phyloP scores from a whole-genome alignment of 345 rosid genomes.

The Trapa bicornis region DNA sequence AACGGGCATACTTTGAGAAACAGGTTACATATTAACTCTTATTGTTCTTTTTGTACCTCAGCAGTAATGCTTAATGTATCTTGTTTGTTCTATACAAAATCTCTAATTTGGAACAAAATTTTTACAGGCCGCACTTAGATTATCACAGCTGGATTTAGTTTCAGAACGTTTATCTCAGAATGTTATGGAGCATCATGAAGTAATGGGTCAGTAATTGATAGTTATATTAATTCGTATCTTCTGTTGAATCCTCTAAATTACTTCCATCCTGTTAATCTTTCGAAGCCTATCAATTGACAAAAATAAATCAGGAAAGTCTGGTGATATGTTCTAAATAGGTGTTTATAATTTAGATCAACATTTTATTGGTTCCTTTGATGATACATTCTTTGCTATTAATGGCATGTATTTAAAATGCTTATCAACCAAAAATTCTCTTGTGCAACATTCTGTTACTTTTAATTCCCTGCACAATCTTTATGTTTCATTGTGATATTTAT shows the following conservation, averaged over 20 bases:
- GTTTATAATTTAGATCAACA: not conserved
- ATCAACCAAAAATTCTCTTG: too few species aligned
- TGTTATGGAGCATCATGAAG: slow-evolving; percentile 97
- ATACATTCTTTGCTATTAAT: not conserved
- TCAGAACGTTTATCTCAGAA: slow-evolving; percentile 63
- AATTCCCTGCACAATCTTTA: not conserved
- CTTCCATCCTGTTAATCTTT: not conserved
- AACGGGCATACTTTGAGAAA: slow-evolving; percentile 59
- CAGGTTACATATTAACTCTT: slow-evolving; percentile 44
- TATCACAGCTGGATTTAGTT: slow-evolving; percentile 79
- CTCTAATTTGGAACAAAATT: not conserved
- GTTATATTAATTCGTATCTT: not conserved
- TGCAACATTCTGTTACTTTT: not conserved
- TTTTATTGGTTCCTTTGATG: not conserved
- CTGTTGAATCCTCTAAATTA: not conserved
- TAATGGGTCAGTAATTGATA: slow-evolving; percentile 63
- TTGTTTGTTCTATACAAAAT: not conserved
- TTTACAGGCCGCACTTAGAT: slow-evolving; percentile 68
- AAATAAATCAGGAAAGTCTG: not conserved
- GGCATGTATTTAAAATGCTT: too few species aligned
- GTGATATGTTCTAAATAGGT: not conserved
- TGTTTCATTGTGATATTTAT: not conserved
- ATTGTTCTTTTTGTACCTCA: not conserved
- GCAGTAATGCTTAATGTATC: not conserved
- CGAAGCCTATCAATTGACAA: not conserved